Evolutionary conservation across 1,284 basidiomycete genomes (phyloP).

Genomic region (Fomitopsis betulina): DNA sequence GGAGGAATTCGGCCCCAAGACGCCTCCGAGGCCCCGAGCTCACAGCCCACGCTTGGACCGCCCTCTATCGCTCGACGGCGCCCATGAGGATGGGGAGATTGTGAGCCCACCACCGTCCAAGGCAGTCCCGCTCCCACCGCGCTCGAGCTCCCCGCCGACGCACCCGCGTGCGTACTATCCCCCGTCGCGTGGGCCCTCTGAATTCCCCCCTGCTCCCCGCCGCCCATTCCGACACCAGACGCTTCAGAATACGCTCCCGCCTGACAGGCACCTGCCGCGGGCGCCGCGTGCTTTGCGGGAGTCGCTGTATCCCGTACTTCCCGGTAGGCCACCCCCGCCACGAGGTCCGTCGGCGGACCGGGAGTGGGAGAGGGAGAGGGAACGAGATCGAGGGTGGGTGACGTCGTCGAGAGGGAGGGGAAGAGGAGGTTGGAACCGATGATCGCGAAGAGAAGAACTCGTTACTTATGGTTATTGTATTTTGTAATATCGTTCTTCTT

Average conservation of each 20-base stretch:
- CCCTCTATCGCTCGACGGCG: conserved; percentile 19
- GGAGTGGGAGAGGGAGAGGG: conserved; percentile 6
- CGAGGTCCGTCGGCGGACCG: conserved; percentile 35
- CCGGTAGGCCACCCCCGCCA: conserved; percentile 20
- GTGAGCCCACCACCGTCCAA: conserved; percentile 30
- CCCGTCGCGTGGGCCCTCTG: conserved; percentile 20
- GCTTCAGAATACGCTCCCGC: conserved; percentile 12
- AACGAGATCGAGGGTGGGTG: conserved; percentile 2
- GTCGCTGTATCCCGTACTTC: conserved; percentile 17
- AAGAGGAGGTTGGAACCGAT: background rate
- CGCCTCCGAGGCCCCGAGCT: background rate
- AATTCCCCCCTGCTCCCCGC: conserved; percentile 19
- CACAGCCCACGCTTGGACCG: background rate
- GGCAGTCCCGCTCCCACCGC: conserved; percentile 26
- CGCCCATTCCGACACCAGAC: conserved; percentile 15
- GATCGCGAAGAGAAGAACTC: background rate
- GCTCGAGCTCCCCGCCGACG: conserved; percentile 39
- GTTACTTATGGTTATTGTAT: conserved; percentile 1
- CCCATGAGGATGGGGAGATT: conserved; percentile 56
- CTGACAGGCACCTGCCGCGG: conserved; percentile 40
- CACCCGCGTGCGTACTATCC: conserved; percentile 37
- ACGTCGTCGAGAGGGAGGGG: background rate
- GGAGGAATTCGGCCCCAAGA: background rate
- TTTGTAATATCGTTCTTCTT: background rate
- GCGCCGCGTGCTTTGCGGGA: conserved; percentile 50